Base-by-base conservation (phyloP, 768 basidiomycete genomes). In the Lyophyllum shimeji region DNA sequence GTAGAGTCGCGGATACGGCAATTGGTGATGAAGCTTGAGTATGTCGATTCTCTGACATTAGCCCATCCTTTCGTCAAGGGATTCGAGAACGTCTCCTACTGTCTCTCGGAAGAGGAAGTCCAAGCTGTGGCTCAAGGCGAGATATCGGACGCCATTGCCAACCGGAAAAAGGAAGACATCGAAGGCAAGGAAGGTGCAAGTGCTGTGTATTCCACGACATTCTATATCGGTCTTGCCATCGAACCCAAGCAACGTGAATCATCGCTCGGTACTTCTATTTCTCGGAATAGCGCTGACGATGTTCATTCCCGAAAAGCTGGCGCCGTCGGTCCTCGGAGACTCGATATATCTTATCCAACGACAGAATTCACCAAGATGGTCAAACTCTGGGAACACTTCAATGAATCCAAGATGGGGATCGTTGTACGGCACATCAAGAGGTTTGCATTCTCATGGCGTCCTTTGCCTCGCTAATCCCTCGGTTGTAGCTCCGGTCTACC, bases 271-370 rank as follows among this genome's bases (percentile, higher is more conserved):
- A 62, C 46, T 48, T 47, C 50, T 55, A 6, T 58, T 48, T 50
- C 25, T 59, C 39, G 39, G 56, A 49, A 46, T 13, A 44, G 50
- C 33, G 12, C 57, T 46, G 42, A 46, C 46, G 17, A 57, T 25
- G 47, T 39, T 17, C 31, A 59, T 40, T 29, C 43, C 34, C 51
- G 65, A 62, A 45, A 77, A 95, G 93, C 86, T 58, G 90, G 88
- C 18, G 76, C 88, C 7, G 73, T 80, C 57, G 94, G 89, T 24
- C 86, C 90, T 50, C 82, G 95, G 60, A 87, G 83, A 67, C 78
- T 99, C 61, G 97, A 99, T 71, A 95, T 99, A 56, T 95, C 95
- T 46, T 98, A 95, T 74, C 97, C 97, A 3, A 97, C 93, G 3
- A 90, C 88, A 24, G 93, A 98, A 65, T 99, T 98, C 69, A 90